These are phyloP conservation scores for Nicotiana attenuata DNA, from an alignment of 257 asterid species.

Conservation along the genomic window DNA sequence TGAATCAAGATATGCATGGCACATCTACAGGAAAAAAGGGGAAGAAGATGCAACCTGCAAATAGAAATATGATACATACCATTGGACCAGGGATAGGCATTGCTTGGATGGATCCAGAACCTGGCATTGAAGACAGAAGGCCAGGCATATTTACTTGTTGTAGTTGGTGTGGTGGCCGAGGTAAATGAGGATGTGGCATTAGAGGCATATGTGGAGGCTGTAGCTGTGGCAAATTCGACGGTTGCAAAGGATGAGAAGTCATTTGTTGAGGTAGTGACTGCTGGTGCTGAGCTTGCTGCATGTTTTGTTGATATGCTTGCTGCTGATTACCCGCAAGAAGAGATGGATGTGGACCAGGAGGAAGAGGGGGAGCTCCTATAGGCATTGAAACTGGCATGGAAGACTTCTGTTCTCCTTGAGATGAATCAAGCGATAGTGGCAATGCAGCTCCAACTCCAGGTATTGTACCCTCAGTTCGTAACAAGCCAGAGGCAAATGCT, in stretches of 20 bases:
- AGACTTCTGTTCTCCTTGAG: conserved; percentile 76
- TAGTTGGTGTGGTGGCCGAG: conserved; percentile 77
- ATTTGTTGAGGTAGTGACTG: conserved; percentile 56
- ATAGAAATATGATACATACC: conserved; percentile 29
- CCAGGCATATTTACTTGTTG: conserved; percentile 53
- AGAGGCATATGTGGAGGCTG: conserved; percentile 74
- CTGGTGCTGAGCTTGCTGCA: conserved; percentile 57
- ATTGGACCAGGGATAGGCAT: conserved; percentile 60
- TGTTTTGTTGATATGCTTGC: conserved; percentile 76
- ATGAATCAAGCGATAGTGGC: conserved; percentile 83
- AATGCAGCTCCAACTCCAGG: conserved; percentile 97
- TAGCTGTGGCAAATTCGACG: conserved; percentile 61
- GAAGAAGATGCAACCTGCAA: background rate
- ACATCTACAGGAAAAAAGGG: background rate
- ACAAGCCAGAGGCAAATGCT: conserved; percentile 71
- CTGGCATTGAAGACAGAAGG: conserved; percentile 61
- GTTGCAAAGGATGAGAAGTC: conserved; percentile 54
- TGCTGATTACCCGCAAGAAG: conserved; percentile 68
- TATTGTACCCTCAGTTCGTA: conserved; percentile 90
- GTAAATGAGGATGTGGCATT: conserved; percentile 59
- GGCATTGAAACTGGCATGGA: conserved; percentile 49
- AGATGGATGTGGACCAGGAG: conserved; percentile 98
- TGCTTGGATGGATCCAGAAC: conserved; percentile 40
- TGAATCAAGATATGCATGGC: background rate
- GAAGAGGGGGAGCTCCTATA: conserved; percentile 84